phyloP scores from a whole-genome alignment of 2,329 filamentous ascomycete genomes.

The Epichloe elymi region DNA sequence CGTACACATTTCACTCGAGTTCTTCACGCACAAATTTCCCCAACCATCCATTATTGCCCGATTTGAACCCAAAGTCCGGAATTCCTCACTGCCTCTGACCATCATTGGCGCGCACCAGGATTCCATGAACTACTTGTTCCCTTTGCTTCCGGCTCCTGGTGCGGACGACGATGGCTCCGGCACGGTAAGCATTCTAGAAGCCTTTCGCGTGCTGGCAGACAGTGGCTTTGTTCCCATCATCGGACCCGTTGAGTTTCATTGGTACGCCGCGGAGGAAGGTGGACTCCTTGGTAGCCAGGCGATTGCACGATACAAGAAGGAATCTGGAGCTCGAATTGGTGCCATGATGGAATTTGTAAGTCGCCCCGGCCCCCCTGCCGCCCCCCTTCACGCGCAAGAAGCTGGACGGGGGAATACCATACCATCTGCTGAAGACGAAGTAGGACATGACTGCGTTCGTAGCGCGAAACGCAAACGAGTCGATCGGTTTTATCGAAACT shows the following conservation, averaged over 20 bases:
- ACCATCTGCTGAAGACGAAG: slow-evolving; percentile 21
- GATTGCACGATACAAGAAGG: slow-evolving; percentile 54
- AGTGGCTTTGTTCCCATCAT: slow-evolving; percentile 26
- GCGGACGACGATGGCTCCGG: slow-evolving; percentile 39
- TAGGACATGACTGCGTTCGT: slow-evolving; percentile 28
- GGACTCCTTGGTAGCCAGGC: slow-evolving; percentile 46
- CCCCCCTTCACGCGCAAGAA: background rate
- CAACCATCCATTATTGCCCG: slow-evolving; percentile 35
- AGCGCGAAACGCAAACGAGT: slow-evolving; percentile 23
- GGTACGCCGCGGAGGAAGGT: slow-evolving; percentile 35
- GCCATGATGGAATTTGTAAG: slow-evolving; percentile 53
- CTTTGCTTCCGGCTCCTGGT: slow-evolving; percentile 27
- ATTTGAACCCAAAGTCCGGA: slow-evolving; percentile 28
- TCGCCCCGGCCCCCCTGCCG: background rate
- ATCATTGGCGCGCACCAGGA: slow-evolving; percentile 34
- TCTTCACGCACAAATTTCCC: slow-evolving; percentile 27
- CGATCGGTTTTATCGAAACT: slow-evolving; percentile 26
- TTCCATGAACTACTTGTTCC: slow-evolving; percentile 31
- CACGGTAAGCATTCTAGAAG: slow-evolving; percentile 32
- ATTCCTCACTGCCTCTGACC: slow-evolving; percentile 25
- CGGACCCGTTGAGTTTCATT: slow-evolving; percentile 45
- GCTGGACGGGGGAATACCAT: too few relatives aligned
- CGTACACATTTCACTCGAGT: slow-evolving; percentile 26
- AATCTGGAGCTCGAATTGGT: slow-evolving; percentile 47
- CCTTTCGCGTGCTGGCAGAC: slow-evolving; percentile 32